Evolutionary conservation across 140 eudicot genomes (phyloP).

Genomic region (Anethum foeniculum): DNA sequence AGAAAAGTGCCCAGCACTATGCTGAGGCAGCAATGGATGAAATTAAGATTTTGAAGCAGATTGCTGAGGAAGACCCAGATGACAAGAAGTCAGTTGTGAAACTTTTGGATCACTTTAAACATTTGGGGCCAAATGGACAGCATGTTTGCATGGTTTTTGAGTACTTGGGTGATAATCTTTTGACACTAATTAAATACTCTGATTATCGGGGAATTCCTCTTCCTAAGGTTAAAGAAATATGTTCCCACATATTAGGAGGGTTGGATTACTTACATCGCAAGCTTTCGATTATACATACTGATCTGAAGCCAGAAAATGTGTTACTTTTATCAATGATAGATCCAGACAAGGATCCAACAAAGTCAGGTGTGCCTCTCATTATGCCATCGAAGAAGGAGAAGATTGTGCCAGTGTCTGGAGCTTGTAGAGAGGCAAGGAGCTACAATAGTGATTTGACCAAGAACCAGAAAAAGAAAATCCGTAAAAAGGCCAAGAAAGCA

Average conservation of each 20-base stretch:
- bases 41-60: constrained; percentile 67
- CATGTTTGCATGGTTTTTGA: constrained; percentile 95
- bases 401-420: constrained; percentile 26
- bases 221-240: constrained; percentile 64
- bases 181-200: constrained; percentile 70
- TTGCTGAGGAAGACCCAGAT: constrained; percentile 78
- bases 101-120: constrained; percentile 88
- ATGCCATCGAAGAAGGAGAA: constrained; percentile 44
- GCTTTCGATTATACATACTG: constrained; percentile 74
- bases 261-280: constrained; percentile 83
- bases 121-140: constrained; percentile 88
- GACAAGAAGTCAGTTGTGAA: constrained; percentile 76
- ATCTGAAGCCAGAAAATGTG: constrained; percentile 74
- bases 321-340: constrained; percentile 55
- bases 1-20: constrained; percentile 90
- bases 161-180: constrained; percentile 79
- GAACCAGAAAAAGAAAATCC: constrained; percentile 60
- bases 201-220: constrained; percentile 74
- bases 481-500: constrained; percentile 50
- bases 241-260: constrained; percentile 67
- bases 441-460: constrained; percentile 44
- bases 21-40: constrained; percentile 96
- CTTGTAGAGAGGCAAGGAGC: constrained; percentile 27
- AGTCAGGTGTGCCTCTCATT: constrained; percentile 45
- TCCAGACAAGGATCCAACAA: constrained; percentile 48